Evolutionary conservation across 371 early-diverging fungal species (phyloP), one percentile per base, ranked within the genome.

Genomic region (Mycotypha africana): DNA sequence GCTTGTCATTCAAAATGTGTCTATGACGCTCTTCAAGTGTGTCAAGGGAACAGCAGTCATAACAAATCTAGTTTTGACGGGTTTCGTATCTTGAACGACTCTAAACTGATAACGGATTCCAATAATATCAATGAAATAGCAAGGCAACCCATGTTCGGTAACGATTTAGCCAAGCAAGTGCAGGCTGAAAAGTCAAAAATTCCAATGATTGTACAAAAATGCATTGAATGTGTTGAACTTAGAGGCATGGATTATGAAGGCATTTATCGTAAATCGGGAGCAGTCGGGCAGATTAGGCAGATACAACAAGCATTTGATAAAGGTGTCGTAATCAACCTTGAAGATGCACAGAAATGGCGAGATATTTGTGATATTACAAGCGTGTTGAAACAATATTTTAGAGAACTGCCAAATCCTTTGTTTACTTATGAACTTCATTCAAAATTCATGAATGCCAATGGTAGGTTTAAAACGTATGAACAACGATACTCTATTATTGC

Each of bases 241-340:
- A 38, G 37, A 46, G 47, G 45, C 32, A 56, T 67, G 67, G 64
- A 62, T 46, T 67, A 60, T 45, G 69, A 68, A 67, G 95, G 95
- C 21, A 88, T 95, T 17, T 95, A 95, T 57, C 85, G 95, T 42
- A 90, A 91, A 53, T 89, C 91, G 0, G 95, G 93, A 3, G 87
- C 88, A 38, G 74, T 84, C 4, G 81, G 79, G 23, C 91, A 92
- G 39, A 84, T 90, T 59, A 67, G 81, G 28, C 67, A 68, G 24
- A 77, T 89, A 22, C 82, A 78, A 26, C 58, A 62, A 11, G 56
- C 70, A 2, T 67, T 79, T 36, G 76, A 81, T 36, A 48, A 64
- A 15, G 74, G 72, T 2, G 67, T 73, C 14, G 45, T 54, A 4
- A 58, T 56, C n/a, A 51, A 79, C 42, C 38, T 86, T 14, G 60